Evolutionary conservation across 805 yeast genomes (phyloP).

Genomic region (Pichia deserticola): DNA sequence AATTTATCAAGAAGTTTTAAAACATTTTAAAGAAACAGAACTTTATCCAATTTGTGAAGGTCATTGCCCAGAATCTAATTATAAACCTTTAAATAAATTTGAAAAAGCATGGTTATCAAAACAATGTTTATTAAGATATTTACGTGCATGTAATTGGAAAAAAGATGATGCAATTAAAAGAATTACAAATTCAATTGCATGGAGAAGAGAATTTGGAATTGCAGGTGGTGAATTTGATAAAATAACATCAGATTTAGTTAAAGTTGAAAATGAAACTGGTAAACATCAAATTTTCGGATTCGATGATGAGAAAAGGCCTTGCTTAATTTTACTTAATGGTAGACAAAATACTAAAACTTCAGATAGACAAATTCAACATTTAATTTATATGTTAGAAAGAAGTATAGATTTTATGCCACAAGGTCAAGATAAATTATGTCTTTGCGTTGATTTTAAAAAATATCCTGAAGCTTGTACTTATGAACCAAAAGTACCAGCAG

Average conservation of each 20-base stretch:
- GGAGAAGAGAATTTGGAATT: slow-evolving; percentile 93
- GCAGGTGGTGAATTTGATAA: slow-evolving; percentile 39
- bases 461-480: slow-evolving; percentile 42
- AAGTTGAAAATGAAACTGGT: slow-evolving; percentile 80
- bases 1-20: slow-evolving; percentile 51
- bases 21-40: slow-evolving; percentile 48
- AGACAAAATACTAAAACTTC: slow-evolving; percentile 93
- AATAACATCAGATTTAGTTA: slow-evolving; percentile 45
- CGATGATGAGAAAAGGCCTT: slow-evolving; percentile 88
- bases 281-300: slow-evolving; percentile 85
- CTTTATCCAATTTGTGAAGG: slow-evolving; percentile 45
- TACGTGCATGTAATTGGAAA: slow-evolving; percentile 91
- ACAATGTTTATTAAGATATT: slow-evolving; percentile 82
- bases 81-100: slow-evolving; percentile 32
- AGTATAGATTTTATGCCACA: slow-evolving; percentile 92
- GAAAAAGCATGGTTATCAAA: slow-evolving; percentile 89
- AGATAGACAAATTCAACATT: slow-evolving; percentile 83
- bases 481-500: slow-evolving; percentile 56
- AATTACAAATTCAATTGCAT: slow-evolving; percentile 66
- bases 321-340: slow-evolving; percentile 86
- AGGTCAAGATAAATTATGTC: slow-evolving; percentile 89
- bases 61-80: slow-evolving; percentile 23
- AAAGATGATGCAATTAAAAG: slow-evolving; percentile 61
- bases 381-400: slow-evolving; percentile 87
- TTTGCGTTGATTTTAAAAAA: slow-evolving; percentile 87